These are phyloP conservation scores for Hirschfeldia incana DNA, from an alignment of 345 rosid species.

Conservation along the genomic window DNA sequence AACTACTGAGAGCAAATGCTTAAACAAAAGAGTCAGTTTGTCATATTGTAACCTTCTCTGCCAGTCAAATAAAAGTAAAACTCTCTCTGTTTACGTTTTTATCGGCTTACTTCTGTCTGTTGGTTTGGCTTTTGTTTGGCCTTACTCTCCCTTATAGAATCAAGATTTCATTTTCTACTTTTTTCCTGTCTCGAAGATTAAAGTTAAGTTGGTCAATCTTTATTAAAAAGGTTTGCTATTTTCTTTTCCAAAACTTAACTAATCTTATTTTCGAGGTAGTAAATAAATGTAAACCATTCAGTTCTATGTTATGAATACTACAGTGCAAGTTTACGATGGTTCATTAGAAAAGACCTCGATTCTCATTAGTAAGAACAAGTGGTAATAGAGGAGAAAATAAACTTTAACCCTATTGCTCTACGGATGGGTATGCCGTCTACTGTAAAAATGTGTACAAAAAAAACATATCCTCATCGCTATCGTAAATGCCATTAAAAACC, in stretches of 20 bases:
- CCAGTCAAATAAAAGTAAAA: conserved; percentile 17
- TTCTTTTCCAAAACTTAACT: not conserved
- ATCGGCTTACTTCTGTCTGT: conserved; percentile 1
- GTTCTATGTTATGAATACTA: not conserved
- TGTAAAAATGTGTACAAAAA: conserved; percentile 23
- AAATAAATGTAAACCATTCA: not conserved
- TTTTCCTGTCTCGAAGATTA: not conserved
- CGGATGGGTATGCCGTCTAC: not conserved
- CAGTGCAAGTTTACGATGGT: not conserved
- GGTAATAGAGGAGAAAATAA: not conserved
- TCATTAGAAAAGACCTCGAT: not conserved
- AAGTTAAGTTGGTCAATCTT: not conserved
- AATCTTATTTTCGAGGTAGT: not conserved
- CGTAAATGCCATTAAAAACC: conserved; percentile 15
- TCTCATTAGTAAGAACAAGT: not conserved
- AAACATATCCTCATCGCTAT: conserved; percentile 24
- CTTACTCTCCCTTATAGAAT: conserved; percentile 1
- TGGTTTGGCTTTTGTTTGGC: conserved; percentile 6
- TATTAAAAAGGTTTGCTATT: not conserved
- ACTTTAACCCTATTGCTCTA: not conserved
- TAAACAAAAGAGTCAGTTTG: not conserved
- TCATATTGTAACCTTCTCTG: conserved; percentile 4
- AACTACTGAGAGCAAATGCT: not conserved
- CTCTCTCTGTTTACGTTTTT: conserved; percentile 17
- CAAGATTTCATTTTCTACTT: not conserved